Evolutionary conservation across 805 yeast species (phyloP), one percentile per base, ranked within the genome.

Genomic region (Pichia californica): DNA sequence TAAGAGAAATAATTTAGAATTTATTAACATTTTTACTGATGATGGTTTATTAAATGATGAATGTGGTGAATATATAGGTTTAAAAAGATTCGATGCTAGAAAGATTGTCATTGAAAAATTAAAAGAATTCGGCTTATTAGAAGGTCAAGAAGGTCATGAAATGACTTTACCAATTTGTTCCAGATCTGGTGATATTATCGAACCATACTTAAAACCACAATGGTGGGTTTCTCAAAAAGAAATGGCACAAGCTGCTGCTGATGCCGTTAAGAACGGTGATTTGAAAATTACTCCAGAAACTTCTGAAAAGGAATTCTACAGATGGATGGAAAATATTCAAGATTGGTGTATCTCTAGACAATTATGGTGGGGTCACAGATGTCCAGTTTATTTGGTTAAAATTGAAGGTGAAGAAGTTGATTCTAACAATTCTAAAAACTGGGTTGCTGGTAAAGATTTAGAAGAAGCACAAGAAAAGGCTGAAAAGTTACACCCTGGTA

Each of bases 291-390:
- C 81, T 43, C 99, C 99, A 54, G 83, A 84, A 67, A 71, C 89
- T 18, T 88, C 96, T 13, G 95, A 88, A 70, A 77, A 83, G 50
- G 99, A 93, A 69, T 93, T 83, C 67, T 84, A 83, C 81, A 86
- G 81, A 63, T 93, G 99, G 99, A 71, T 91, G 66, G 93, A 82
- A 61, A 86, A 88, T 67, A 84, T 89, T 53, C 97, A 93, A 71
- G 99, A 93, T 69, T 93, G 99, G 99, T 93, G 99, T 80, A 88
- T 93, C 51, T 93, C 98, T 18, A 85, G 99, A 69, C 83, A 77
- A 62, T 71, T 77, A 58, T 77, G 83, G 83, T 84, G 94, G 94
- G 99, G 99, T 53, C 99, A 93, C 71, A 81, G 98, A 70, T 86
- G 96, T 68, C 99, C 99, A 23, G 95, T 86, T 34, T 93, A 93